Conservation (phyloP, 805 yeast species). For the Yarrowia hollandica region DNA sequence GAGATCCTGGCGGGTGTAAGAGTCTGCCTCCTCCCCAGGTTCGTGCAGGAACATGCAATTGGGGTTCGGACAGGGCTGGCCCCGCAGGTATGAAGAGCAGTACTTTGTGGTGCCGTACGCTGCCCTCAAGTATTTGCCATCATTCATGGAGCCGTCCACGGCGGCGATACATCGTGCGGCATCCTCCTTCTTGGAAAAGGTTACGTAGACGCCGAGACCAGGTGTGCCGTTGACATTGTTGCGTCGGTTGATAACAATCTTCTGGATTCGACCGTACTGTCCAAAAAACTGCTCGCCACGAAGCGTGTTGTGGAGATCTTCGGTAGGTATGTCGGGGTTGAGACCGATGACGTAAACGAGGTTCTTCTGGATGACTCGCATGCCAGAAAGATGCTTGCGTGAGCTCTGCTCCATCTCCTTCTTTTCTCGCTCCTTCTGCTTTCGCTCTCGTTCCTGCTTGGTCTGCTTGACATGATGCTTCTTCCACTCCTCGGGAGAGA, state of each 20-base stretch:
- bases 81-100: conserved; percentile 93
- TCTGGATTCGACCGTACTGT: conserved; percentile 94
- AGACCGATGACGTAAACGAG: conserved; percentile 94
- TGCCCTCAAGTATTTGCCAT: conserved; percentile 85
- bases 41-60: conserved; percentile 98
- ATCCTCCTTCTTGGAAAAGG: conserved; percentile 89
- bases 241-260: conserved; percentile 82
- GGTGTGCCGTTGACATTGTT: conserved; percentile 62
- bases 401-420: conserved; percentile 82
- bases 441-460: conserved; percentile 68
- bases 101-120: conserved; percentile 99
- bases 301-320: conserved; percentile 76
- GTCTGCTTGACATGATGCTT: conserved; percentile 77
- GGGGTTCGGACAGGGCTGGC: conserved; percentile 96
- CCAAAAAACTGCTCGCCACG: conserved; percentile 94
- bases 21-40: conserved; percentile 99
- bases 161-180: conserved; percentile 92
- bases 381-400: conserved; percentile 92
- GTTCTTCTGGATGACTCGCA: conserved; percentile 97
- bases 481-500: conserved; percentile 85
- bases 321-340: conserved; percentile 82
- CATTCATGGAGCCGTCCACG: conserved; percentile 88
- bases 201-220: conserved; percentile 93
- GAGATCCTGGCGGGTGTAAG: conserved; percentile 85
- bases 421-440: conserved; percentile 85